Conservation (phyloP, 495 filamentous ascomycete species). For the Lophiotrema nucula region DNA sequence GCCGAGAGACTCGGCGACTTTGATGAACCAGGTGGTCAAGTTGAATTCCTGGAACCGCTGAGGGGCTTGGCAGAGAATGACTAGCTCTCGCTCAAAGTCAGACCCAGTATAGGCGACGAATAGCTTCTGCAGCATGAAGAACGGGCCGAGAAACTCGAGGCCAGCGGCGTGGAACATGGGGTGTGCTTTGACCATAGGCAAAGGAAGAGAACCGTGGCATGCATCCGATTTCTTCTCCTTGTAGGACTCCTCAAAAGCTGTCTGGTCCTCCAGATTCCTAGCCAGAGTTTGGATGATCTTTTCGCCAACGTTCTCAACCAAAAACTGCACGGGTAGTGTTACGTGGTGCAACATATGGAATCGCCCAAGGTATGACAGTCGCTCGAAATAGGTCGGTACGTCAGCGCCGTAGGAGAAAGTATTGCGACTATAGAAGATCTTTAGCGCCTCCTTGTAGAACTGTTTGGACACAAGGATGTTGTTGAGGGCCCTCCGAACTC, state of each 20-base stretch:
- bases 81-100: not conserved
- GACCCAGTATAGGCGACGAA: not conserved
- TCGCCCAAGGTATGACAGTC: conserved; percentile 3
- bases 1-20: conserved; percentile 1
- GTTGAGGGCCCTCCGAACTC: not conserved
- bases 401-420: conserved; percentile 4
- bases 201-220: not conserved
- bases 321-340: not conserved
- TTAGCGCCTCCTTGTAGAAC: conserved; percentile 4
- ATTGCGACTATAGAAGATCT: conserved; percentile 20
- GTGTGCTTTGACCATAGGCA: not conserved
- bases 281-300: not conserved
- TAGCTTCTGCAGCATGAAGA: conserved; percentile 17
- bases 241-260: not conserved
- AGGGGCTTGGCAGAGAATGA: conserved; percentile 9
- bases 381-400: conserved; percentile 6
- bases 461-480: conserved; percentile 8
- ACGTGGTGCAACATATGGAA: conserved; percentile 15
- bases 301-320: not conserved
- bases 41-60: conserved; percentile 1
- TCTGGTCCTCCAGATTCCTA: not conserved
- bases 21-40: conserved; percentile 7
- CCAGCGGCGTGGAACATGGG: not conserved
- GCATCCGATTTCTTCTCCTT: not conserved
- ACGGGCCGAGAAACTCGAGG: not conserved